Percentiles rank a stretch among this genome's conserved stretches.
Evolutionary conservation across 495 filamentous ascomycete genomes (phyloP).

Genomic region (Chaetomium cochliodes): DNA sequence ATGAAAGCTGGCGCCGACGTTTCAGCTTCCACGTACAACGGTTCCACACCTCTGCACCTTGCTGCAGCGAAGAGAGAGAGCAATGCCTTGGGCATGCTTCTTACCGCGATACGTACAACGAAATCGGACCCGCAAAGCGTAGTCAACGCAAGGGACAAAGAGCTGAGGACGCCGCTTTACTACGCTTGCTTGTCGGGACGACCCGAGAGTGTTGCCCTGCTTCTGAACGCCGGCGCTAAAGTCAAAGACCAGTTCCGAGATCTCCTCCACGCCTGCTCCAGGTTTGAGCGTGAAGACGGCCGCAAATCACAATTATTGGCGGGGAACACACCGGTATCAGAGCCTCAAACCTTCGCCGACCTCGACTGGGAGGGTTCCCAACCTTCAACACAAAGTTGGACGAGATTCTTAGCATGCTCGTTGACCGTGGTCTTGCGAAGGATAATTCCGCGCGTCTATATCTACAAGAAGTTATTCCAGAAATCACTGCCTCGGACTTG

Average conservation of each 20-base stretch:
- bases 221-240: slow-evolving; percentile 39
- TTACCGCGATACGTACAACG: slow-evolving; percentile 29
- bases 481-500: not conserved
- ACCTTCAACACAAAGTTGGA: slow-evolving; percentile 22
- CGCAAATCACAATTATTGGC: not conserved
- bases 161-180: slow-evolving; percentile 35
- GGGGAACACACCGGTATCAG: too few species aligned
- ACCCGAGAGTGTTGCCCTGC: slow-evolving; percentile 36
- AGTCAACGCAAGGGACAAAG: slow-evolving; percentile 26
- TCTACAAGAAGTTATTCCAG: not conserved
- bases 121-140: not conserved
- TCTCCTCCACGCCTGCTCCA: slow-evolving; percentile 29
- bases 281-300: slow-evolving; percentile 21
- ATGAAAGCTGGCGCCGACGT: slow-evolving; percentile 39
- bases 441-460: not conserved
- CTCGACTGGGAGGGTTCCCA: not conserved
- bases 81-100: slow-evolving; percentile 42
- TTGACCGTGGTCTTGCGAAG: slow-evolving; percentile 4
- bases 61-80: slow-evolving; percentile 38
- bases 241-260: slow-evolving; percentile 14
- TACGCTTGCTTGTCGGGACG: slow-evolving; percentile 42
- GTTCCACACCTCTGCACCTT: slow-evolving; percentile 42
- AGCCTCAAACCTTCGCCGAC: not conserved
- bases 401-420: slow-evolving; percentile 29
- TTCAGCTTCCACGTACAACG: slow-evolving; percentile 30